Evolutionary conservation across 257 asterid genomes (phyloP).

Genomic region (Przewalskia tangutica): DNA sequence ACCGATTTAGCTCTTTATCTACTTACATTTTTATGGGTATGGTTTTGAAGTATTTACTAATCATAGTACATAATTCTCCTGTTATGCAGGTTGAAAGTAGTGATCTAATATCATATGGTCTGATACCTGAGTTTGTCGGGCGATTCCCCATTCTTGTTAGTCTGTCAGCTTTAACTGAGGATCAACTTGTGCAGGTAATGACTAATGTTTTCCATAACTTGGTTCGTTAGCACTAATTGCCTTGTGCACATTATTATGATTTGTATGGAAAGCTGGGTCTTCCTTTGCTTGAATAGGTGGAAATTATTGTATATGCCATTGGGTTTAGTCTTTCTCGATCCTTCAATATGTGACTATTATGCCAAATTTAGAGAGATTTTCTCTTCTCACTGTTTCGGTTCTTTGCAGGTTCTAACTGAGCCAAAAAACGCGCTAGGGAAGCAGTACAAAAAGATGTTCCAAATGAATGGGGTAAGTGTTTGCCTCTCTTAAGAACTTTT

Average conservation of each 20-base stretch:
- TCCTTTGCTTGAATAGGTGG: neutral
- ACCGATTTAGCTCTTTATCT: neutral
- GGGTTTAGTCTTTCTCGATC: neutral
- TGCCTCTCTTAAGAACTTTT: neutral
- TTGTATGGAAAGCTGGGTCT: neutral
- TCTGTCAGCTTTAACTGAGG: conserved; percentile 92
- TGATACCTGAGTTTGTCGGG: conserved; percentile 98
- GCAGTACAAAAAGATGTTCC: conserved; percentile 95
- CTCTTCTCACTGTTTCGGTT: neutral
- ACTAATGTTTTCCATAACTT: neutral
- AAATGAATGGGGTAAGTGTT: conserved; percentile 77
- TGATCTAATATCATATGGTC: conserved; percentile 91
- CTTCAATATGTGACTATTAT: neutral
- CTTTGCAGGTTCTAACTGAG: conserved; percentile 79
- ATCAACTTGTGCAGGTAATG: conserved; percentile 93
- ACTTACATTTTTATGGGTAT: neutral
- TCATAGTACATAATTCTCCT: neutral
- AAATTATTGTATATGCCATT: neutral
- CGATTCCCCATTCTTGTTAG: conserved; percentile 91
- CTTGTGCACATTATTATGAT: neutral
- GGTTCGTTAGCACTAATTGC: neutral
- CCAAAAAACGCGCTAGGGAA: conserved; percentile 94
- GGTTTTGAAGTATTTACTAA: neutral
- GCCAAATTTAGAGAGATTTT: neutral
- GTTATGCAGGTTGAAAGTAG: conserved; percentile 89